Evolutionary conservation across 1,284 basidiomycete species (phyloP).

Genomic region (Malassezia japonica): DNA sequence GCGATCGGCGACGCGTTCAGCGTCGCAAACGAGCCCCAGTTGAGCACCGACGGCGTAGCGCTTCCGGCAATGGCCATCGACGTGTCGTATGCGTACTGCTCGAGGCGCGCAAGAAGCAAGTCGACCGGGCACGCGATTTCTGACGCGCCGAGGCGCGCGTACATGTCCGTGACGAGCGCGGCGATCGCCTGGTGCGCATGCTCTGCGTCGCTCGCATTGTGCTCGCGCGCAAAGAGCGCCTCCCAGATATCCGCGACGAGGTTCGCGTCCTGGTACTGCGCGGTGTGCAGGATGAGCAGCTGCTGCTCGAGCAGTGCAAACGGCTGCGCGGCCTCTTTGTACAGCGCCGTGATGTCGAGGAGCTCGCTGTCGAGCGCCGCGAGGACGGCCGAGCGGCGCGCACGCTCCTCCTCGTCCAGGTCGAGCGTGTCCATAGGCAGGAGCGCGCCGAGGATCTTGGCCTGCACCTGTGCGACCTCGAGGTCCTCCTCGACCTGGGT

Average conservation of each 20-base stretch:
- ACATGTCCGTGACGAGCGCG: constrained; percentile 26
- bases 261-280: constrained; percentile 76
- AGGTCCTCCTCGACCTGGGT: constrained; percentile 89
- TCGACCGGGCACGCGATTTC: constrained; percentile 42
- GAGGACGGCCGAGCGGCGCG: constrained; percentile 47
- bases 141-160: constrained; percentile 20
- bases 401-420: constrained; percentile 44
- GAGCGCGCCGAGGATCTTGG: constrained; percentile 56
- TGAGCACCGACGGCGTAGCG: neutral
- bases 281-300: constrained; percentile 81
- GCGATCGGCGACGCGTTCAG: constrained; percentile 18
- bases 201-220: constrained; percentile 35
- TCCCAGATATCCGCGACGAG: constrained; percentile 79
- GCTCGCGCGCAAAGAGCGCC: constrained; percentile 69
- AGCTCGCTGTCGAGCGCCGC: constrained; percentile 52
- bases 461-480: constrained; percentile 90
- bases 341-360: constrained; percentile 58
- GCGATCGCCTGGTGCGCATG: constrained; percentile 26
- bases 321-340: constrained; percentile 75
- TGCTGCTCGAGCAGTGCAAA: constrained; percentile 75
- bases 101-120: constrained; percentile 28
- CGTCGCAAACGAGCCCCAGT: constrained; percentile 4
- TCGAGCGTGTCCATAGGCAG: constrained; percentile 24
- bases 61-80: constrained; percentile 8
- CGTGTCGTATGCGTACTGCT: constrained; percentile 35